Conservation (phyloP, 106 monocot genomes). For the Agapanthus africanus region DNA sequence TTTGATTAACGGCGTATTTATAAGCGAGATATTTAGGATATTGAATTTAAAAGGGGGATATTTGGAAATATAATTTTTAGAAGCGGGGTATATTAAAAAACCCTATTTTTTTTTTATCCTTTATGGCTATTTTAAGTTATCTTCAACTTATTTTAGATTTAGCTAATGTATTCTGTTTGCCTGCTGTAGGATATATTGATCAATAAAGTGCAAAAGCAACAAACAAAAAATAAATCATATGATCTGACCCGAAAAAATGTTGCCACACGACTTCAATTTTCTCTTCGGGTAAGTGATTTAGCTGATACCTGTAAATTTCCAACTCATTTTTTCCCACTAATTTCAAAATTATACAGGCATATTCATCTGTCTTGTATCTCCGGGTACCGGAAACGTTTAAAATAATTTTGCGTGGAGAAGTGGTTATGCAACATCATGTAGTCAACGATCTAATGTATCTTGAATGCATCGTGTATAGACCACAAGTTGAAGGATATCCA, state of each 20-base stretch:
- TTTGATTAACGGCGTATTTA: no score
- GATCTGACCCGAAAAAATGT: constrained; percentile 36
- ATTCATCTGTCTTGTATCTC: constrained; percentile 71
- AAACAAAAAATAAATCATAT: constrained; percentile 12
- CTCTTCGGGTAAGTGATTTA: constrained; percentile 60
- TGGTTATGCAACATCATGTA: constrained; percentile 49
- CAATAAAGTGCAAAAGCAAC: constrained; percentile 33
- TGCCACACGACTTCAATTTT: constrained; percentile 46
- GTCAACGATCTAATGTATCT: constrained; percentile 56
- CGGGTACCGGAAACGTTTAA: constrained; percentile 55
- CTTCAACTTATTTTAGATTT: background rate
- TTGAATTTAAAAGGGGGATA: no score
- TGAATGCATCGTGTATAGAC: constrained; percentile 73
- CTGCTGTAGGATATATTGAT: constrained; percentile 70
- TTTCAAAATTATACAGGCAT: constrained; percentile 49
- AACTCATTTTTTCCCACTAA: background rate
- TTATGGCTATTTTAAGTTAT: background rate
- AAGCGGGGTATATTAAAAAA: no score
- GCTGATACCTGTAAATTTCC: background rate
- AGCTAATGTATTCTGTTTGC: background rate
- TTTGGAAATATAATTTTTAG: no score
- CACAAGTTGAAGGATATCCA: constrained; percentile 51
- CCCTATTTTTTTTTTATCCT: background rate
- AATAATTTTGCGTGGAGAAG: constrained; percentile 60
- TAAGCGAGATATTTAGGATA: no score